A percentile compares a stretch with the other conserved stretches of the same genome.
Conservation (phyloP, 495 filamentous ascomycete species). For the Podospora conica region DNA sequence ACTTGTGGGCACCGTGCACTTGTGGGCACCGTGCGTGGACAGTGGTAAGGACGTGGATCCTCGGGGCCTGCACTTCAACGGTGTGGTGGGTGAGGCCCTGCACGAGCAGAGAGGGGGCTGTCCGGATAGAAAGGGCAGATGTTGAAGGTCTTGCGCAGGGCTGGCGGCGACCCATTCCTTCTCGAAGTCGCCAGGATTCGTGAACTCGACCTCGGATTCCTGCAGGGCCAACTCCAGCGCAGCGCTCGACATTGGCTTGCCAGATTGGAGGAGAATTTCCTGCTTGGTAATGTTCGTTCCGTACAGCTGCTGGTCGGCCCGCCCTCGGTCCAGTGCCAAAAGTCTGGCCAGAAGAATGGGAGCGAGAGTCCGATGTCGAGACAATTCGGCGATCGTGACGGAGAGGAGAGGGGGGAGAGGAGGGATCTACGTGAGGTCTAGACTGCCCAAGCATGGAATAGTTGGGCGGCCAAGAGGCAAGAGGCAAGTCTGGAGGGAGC, state of each 20-base stretch:
- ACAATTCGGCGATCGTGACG: background rate
- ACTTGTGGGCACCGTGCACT: conserved; percentile 19
- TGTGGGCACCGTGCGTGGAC: conserved; percentile 16
- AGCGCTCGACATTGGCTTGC: background rate
- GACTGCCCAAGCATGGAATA: background rate
- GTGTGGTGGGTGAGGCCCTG: conserved; percentile 11
- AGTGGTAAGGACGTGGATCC: conserved; percentile 6
- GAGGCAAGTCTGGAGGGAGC: background rate
- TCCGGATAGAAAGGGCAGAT: background rate
- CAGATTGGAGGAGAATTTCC: background rate
- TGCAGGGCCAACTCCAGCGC: background rate
- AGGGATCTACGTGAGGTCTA: background rate
- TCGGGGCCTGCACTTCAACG: background rate
- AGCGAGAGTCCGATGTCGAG: background rate
- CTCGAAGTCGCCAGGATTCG: background rate
- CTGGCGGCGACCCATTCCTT: conserved; percentile 5
- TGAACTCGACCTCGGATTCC: background rate
- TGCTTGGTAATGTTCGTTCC: background rate
- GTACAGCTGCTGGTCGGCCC: background rate
- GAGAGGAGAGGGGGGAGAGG: background rate
- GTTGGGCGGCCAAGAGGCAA: background rate
- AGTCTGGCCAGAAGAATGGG: background rate
- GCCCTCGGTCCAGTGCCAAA: background rate
- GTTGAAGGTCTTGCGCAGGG: background rate
- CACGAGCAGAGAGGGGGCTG: background rate